Evolutionary conservation across 306 rosid species (phyloP).

Genomic region (Cicer bijugum): DNA sequence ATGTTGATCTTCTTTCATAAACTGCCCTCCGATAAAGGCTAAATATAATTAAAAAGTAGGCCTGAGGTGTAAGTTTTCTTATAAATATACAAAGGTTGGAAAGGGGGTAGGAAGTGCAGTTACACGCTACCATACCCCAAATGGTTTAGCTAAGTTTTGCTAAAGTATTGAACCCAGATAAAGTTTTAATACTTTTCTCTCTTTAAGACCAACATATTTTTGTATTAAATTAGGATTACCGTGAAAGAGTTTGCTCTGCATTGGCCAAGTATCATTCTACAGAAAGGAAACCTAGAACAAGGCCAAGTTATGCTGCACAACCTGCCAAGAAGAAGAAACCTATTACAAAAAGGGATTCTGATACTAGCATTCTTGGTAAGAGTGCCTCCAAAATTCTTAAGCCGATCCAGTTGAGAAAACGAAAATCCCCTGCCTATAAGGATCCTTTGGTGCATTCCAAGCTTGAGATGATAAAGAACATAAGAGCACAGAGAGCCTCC

Average conservation of each 20-base stretch:
- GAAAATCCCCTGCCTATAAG: constrained; percentile 67
- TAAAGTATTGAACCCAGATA: not conserved
- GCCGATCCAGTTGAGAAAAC: constrained; percentile 50
- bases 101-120: not conserved
- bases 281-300: constrained; percentile 67
- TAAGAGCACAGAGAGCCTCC: constrained; percentile 83
- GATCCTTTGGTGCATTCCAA: constrained; percentile 88
- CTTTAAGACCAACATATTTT: constrained; percentile 33
- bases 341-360: constrained; percentile 47
- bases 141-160: constrained; percentile 1
- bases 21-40: not conserved
- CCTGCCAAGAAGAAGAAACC: constrained; percentile 55
- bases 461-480: constrained; percentile 85
- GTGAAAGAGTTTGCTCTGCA: constrained; percentile 74
- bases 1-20: not conserved
- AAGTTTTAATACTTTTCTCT: constrained; percentile 22
- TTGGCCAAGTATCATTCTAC: constrained; percentile 61
- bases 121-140: not conserved
- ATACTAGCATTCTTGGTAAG: constrained; percentile 36
- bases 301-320: constrained; percentile 52
- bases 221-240: constrained; percentile 65
- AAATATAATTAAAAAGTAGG: not conserved
- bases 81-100: not conserved
- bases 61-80: not conserved
- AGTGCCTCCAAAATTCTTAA: constrained; percentile 46